These are phyloP conservation scores for Mycena sanguinolenta DNA, from an alignment of 768 basidiomycete genomes.

Conservation along the genomic window DNA sequence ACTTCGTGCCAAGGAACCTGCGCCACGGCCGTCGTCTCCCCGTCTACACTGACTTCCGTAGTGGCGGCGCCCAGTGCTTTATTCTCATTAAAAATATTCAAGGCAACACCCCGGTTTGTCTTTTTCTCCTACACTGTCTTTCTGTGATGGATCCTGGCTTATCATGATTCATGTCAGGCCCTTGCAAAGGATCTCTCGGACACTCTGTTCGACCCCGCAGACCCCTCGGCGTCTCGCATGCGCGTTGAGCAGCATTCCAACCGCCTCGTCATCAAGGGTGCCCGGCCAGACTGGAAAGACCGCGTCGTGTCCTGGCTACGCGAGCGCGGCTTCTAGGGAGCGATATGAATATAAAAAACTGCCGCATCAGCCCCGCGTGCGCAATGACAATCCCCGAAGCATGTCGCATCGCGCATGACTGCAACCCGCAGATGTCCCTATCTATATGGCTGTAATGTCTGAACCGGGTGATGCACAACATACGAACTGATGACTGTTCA, in stretches of 20 bases:
- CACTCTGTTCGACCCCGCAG: constrained; percentile 62
- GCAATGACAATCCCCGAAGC: constrained; percentile 21
- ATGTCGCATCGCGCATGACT: constrained; percentile 21
- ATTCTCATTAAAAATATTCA: constrained; percentile 77
- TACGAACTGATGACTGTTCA: constrained; percentile 7
- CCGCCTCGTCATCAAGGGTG: constrained; percentile 72
- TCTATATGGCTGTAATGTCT: constrained; percentile 14
- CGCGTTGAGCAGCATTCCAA: constrained; percentile 62
- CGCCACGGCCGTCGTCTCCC: constrained; percentile 69
- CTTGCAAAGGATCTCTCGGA: constrained; percentile 69
- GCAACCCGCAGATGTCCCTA: constrained; percentile 12
- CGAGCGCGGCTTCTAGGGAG: constrained; percentile 70
- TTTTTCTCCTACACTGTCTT: constrained; percentile 2
- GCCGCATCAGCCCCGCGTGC: constrained; percentile 11
- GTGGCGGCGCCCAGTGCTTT: constrained; percentile 69
- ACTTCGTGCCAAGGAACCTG: constrained; percentile 76
- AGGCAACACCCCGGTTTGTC: constrained; percentile 69
- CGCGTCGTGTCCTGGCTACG: constrained; percentile 74
- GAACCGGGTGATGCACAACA: neutral
- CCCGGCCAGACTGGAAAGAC: constrained; percentile 65
- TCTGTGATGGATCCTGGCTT: constrained; percentile 33
- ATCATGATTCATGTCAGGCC: constrained; percentile 52
- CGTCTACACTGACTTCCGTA: constrained; percentile 82
- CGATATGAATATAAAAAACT: neutral
- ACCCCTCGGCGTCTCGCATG: constrained; percentile 63